These are phyloP conservation scores for Leptoxyphium fumago DNA, from an alignment of 2,329 filamentous ascomycete genomes.

Conservation along the genomic window DNA sequence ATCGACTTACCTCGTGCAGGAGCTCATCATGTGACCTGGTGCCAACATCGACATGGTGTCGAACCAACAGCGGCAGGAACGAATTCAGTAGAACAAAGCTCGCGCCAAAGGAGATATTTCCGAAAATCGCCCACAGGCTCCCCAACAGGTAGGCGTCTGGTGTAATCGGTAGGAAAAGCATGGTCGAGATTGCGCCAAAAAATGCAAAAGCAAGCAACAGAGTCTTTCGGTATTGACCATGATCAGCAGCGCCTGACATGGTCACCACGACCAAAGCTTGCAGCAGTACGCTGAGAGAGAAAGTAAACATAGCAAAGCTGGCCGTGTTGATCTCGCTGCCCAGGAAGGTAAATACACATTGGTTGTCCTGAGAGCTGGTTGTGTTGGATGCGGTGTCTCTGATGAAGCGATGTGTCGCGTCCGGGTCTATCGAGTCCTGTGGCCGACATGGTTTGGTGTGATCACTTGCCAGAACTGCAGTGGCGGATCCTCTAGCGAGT, in stretches of 20 bases:
- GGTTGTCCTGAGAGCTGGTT: conserved; percentile 28
- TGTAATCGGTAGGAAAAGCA: conserved; percentile 71
- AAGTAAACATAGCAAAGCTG: conserved; percentile 97
- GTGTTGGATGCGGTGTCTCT: background rate
- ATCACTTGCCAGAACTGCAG: conserved; percentile 73
- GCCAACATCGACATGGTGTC: conserved; percentile 51
- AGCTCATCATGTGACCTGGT: background rate
- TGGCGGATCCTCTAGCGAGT: conserved; percentile 60
- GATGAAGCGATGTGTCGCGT: conserved; percentile 4
- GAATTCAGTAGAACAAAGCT: conserved; percentile 94
- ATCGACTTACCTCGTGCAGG: too few species aligned
- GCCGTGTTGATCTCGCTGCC: conserved; percentile 87
- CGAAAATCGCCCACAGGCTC: conserved; percentile 70
- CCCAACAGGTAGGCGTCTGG: conserved; percentile 67
- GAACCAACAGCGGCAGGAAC: conserved; percentile 79
- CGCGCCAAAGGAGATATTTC: conserved; percentile 87
- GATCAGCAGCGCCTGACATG: conserved; percentile 90
- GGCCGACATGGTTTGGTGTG: conserved; percentile 59
- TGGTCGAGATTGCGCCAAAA: conserved; percentile 65
- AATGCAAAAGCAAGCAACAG: conserved; percentile 76
- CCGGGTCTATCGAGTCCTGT: conserved; percentile 26
- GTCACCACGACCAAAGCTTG: conserved; percentile 87
- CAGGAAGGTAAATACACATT: conserved; percentile 71
- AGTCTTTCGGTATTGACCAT: conserved; percentile 75
- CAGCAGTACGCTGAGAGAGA: conserved; percentile 77